Percentiles rank a stretch among this genome's conserved stretches.
These are phyloP conservation scores for Mycena sp. DNA, from an alignment of 1,284 basidiomycete genomes.

Conservation along the genomic window DNA sequence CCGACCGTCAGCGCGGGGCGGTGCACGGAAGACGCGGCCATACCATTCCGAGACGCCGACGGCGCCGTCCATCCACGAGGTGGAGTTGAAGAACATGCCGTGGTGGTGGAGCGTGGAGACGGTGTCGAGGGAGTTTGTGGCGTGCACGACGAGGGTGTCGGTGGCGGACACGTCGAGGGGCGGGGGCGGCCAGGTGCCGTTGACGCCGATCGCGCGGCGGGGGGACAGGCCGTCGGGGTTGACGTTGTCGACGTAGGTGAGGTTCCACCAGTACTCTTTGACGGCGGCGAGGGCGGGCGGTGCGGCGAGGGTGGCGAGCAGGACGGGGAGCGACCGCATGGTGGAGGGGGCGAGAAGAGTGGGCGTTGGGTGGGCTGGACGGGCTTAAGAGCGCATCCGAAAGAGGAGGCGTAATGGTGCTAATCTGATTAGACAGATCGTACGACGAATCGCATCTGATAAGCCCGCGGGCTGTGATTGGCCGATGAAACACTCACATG, in stretches of 20 bases:
- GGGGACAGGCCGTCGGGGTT: constrained; percentile 82
- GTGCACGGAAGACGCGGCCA: neutral
- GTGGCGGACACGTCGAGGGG: constrained; percentile 76
- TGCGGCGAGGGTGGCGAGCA: constrained; percentile 35
- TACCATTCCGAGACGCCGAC: constrained; percentile 85
- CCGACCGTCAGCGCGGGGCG: neutral
- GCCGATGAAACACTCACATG: neutral
- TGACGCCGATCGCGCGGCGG: constrained; percentile 86
- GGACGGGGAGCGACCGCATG: constrained; percentile 27
- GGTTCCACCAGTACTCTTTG: constrained; percentile 82
- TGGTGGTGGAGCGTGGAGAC: constrained; percentile 83
- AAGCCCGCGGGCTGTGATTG: neutral
- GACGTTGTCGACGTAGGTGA: constrained; percentile 75
- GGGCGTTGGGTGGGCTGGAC: constrained; percentile 20
- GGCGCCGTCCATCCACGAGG: constrained; percentile 91
- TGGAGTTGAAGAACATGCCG: constrained; percentile 92
- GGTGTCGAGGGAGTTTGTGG: constrained; percentile 73
- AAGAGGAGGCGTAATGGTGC: neutral
- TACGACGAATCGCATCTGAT: neutral
- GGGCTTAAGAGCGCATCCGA: constrained; percentile 14
- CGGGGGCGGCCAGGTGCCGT: constrained; percentile 93
- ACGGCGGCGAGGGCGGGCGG: constrained; percentile 61
- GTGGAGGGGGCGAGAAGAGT: constrained; percentile 13
- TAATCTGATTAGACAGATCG: too few relatives aligned
- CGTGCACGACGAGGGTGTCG: constrained; percentile 82